Evolutionary conservation across 2,329 filamentous ascomycete genomes (phyloP).

Genomic region (Kalaharituber pfeilii): DNA sequence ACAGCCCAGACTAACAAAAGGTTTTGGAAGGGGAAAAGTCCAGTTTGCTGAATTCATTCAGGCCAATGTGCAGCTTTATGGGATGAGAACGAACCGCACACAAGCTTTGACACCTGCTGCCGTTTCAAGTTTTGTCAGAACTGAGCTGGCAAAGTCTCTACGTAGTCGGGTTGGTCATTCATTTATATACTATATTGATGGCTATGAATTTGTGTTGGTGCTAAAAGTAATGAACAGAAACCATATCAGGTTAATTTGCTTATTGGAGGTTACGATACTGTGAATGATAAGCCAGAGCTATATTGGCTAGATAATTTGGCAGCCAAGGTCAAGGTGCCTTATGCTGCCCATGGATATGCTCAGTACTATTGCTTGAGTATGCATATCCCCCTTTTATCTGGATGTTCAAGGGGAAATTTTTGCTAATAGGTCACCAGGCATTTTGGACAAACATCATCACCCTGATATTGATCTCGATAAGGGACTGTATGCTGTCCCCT

Average conservation of each 20-base stretch:
- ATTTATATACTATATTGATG: neutral
- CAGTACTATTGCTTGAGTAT: conserved; percentile 43
- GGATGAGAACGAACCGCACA: conserved; percentile 91
- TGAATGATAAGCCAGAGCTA: conserved; percentile 74
- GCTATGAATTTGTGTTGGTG: neutral
- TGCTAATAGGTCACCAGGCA: conserved; percentile 26
- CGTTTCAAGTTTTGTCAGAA: conserved; percentile 81
- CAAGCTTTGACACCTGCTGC: conserved; percentile 57
- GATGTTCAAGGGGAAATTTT: neutral
- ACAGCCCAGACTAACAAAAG: neutral
- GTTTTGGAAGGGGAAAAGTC: conserved; percentile 37
- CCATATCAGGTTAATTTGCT: conserved; percentile 96
- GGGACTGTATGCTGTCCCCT: conserved; percentile 46
- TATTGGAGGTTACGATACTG: conserved; percentile 81
- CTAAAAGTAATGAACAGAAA: conserved; percentile 31
- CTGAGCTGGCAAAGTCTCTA: conserved; percentile 78
- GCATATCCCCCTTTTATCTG: neutral
- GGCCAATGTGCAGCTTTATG: conserved; percentile 94
- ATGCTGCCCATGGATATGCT: conserved; percentile 94
- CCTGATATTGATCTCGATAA: conserved; percentile 79
- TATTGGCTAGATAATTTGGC: conserved; percentile 98
- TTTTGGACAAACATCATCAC: conserved; percentile 96
- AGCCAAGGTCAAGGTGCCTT: conserved; percentile 69
- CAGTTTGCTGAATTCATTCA: conserved; percentile 99
- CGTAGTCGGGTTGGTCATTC: conserved; percentile 49